A percentile compares a stretch with the other conserved stretches of the same genome.
Evolutionary conservation across 345 rosid species (phyloP).

Genomic region (Cardamine resedifolia): DNA sequence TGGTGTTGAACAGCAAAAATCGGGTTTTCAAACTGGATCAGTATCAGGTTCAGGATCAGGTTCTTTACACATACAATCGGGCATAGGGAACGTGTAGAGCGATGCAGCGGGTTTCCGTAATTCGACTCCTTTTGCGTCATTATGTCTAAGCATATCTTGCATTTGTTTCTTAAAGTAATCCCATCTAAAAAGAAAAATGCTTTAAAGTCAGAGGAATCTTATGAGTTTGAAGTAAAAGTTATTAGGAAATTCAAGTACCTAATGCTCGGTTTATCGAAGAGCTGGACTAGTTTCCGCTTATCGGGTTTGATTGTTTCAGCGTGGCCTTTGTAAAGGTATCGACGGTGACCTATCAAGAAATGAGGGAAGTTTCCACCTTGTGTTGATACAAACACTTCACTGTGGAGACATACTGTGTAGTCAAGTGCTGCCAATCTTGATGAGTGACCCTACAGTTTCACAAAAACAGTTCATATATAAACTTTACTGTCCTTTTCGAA

Average conservation of each 20-base stretch:
- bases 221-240: neutral
- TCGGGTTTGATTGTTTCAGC: slow-evolving; percentile 89
- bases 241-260: slow-evolving; percentile 48
- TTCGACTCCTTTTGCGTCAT: slow-evolving; percentile 72
- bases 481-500: neutral
- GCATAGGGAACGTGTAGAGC: slow-evolving; percentile 88
- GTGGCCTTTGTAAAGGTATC: slow-evolving; percentile 86
- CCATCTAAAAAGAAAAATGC: slow-evolving; percentile 55
- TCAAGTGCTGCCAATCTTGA: slow-evolving; percentile 97
- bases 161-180: slow-evolving; percentile 74
- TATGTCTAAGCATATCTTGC: slow-evolving; percentile 77
- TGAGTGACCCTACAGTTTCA: slow-evolving; percentile 65
- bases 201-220: neutral
- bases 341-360: slow-evolving; percentile 94
- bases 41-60: slow-evolving; percentile 29
- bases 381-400: slow-evolving; percentile 92
- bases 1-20: slow-evolving; percentile 14
- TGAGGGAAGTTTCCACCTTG: slow-evolving; percentile 99
- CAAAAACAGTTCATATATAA: neutral
- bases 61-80: slow-evolving; percentile 91
- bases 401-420: slow-evolving; percentile 88
- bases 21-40: neutral
- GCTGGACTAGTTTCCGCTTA: slow-evolving; percentile 79
- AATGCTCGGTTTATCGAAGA: slow-evolving; percentile 76
- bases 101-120: slow-evolving; percentile 65